phyloP scores from a whole-genome alignment of 2,329 filamentous ascomycete genomes.

The Metarhizium anisopliae region DNA sequence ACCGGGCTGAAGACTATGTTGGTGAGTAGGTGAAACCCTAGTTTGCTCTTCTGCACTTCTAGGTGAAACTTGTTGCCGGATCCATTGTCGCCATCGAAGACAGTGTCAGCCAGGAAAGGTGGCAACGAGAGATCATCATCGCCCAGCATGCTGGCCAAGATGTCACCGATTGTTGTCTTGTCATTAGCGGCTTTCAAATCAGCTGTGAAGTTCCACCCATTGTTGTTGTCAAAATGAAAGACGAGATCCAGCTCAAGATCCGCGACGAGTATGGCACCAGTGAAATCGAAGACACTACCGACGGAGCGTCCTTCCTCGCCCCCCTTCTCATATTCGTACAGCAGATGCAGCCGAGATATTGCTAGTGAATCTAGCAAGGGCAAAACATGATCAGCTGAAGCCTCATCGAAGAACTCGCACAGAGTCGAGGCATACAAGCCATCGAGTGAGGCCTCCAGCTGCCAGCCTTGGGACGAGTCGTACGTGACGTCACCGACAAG shows the following conservation, averaged over 20 bases:
- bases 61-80: neutral
- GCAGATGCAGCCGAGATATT: neutral
- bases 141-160: neutral
- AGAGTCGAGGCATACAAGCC: neutral
- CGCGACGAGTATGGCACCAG: neutral
- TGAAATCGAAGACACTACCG: neutral
- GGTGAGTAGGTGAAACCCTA: neutral
- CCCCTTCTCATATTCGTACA: neutral
- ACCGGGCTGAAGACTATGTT: neutral
- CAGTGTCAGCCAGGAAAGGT: neutral
- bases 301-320: neutral
- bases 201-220: neutral
- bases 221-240: neutral
- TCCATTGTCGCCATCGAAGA: neutral
- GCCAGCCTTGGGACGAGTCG: neutral
- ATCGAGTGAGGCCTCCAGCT: neutral
- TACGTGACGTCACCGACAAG: neutral
- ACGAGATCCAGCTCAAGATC: neutral
- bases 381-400: neutral
- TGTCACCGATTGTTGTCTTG: neutral
- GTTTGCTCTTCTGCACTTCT: neutral
- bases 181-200: neutral
- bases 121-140: neutral
- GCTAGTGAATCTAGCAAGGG: neutral
- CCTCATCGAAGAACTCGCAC: neutral